Base-by-base conservation (phyloP, 2,329 filamentous ascomycete genomes). In the Fusarium sp. region DNA sequence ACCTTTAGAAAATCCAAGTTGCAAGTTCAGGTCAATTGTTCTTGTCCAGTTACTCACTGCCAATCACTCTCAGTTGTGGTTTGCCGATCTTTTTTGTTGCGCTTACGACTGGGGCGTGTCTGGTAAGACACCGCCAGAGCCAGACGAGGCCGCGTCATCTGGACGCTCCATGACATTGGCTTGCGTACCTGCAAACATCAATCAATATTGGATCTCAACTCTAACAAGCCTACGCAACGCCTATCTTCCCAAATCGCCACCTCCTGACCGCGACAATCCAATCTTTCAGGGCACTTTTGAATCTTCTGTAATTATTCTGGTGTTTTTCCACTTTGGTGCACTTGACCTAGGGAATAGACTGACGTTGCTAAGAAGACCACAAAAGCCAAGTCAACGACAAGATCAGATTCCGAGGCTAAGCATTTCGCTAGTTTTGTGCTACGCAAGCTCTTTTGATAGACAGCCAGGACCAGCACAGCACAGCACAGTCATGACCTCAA, bases 141-240 rank as follows among this genome's bases (percentile, higher is more conserved):
- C 48, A 51, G n/a, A 52, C 34, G 72, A 69, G 72, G 70, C 70
- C 72, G 72, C 72, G 72, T 74, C 72, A 75, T 72, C 72, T 72
- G 66, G 50, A 61, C 48, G 65, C 59, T 71, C 58, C 59, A 69
- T 74, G 53, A 63, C 57, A 63, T 61, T 64, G 56, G 70, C 72
- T 74, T 74, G 72, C 71, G 71, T 71, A 74, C 62, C 58, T 51
- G 43, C 60, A 65, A 70, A 70, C 68, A 63, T 49, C 58, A 68
- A 37, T 37, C 58, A 57, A 59, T 55, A 30, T 14, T 13, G 28
- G 12, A 65, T 65, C 61, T 61, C 30, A 30, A 57, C 45, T 60
- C 37, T 21, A 39, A 43, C 44, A 45, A 48, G 61, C 30, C 54
- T 65, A 65, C 62, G 62, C 62, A 65, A 68, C 46, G 34, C 16